Evolutionary conservation across 2,329 filamentous ascomycete genomes (phyloP), one percentile per base, ranked within the genome.

Genomic region (Bimuria novae-zelandiae): DNA sequence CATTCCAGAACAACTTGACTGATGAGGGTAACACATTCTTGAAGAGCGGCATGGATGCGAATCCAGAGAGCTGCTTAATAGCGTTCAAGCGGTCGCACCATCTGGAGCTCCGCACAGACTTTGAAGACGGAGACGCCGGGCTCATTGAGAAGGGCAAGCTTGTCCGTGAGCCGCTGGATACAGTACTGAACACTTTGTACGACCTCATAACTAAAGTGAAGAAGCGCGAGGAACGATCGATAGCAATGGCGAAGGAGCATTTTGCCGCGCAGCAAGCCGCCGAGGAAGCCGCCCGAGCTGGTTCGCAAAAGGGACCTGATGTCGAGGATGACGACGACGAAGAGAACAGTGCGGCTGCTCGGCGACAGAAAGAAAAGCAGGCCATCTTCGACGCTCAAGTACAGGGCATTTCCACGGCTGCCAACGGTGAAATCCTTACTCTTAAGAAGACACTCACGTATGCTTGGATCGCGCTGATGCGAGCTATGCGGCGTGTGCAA

Each of bases 401-500:
- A 37, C 79, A 84, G 49, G 79, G 79, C 5, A 79, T 86, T 37
- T 79, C 82, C 65, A 83, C 89, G 55, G 86, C 86, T 10, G 89
- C 89, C 67, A 83, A 85, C 7, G 82, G 83, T 4, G 90, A 96
- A 67, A 85, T 87, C 29, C 86, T 88, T 23, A 80, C 89, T 14
- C 81, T 97, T 19, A 93, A 89, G 36, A 87, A 89, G 63, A 93
- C 90, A 1, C 87, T 99, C 50, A 96, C 94, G 0, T 92, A 91
- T 66, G 88, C 92, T 4, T 99, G 94, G 94, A 95, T 97, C 67
- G 91, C 92, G 14, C 80, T 97, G 54, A 95, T 96, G 76, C 87
- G 94, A 45, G 89, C 93, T 3, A 96, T 96, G 84, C 89, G 94
- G 51, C 90, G 94, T 48, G 88, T 97, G 14, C 92, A 97, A 74